Percentiles rank a stretch among this genome's conserved stretches.
These are phyloP conservation scores for Gnaphalium uliginosum DNA, from an alignment of 129 eudicot genomes.

Conservation along the genomic window DNA sequence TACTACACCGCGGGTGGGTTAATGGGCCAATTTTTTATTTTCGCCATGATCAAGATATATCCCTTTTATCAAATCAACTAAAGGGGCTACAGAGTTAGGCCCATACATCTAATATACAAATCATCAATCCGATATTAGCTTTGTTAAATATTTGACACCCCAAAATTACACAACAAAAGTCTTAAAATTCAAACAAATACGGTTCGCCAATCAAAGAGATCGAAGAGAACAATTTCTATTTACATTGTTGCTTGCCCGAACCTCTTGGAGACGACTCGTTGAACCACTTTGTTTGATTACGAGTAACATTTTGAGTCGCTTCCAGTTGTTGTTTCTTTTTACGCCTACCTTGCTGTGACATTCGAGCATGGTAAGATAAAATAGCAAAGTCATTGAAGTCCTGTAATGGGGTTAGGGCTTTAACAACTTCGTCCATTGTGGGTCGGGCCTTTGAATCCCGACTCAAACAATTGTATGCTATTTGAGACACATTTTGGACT, in stretches of 20 bases:
- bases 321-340: slow-evolving; percentile 65
- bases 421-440: slow-evolving; percentile 83
- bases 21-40: background rate
- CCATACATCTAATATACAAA: background rate
- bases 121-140: slow-evolving; percentile 24
- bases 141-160: slow-evolving; percentile 40
- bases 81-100: background rate
- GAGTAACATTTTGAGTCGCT: slow-evolving; percentile 39
- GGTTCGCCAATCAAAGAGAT: background rate
- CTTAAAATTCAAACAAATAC: slow-evolving; percentile 10
- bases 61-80: background rate
- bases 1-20: too few species aligned
- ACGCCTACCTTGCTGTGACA: slow-evolving; percentile 71
- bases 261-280: slow-evolving; percentile 51
- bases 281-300: slow-evolving; percentile 50
- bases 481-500: slow-evolving; percentile 85
- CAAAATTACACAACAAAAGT: slow-evolving; percentile 39
- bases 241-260: slow-evolving; percentile 51
- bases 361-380: slow-evolving; percentile 67
- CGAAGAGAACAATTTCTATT: slow-evolving; percentile 29
- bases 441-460: slow-evolving; percentile 93
- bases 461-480: slow-evolving; percentile 71
- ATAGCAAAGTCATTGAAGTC: slow-evolving; percentile 79
- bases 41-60: background rate
- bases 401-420: slow-evolving; percentile 67